phyloP scores from a whole-genome alignment of 2,329 filamentous ascomycete genomes.

The Coniochaeta pulveracea region DNA sequence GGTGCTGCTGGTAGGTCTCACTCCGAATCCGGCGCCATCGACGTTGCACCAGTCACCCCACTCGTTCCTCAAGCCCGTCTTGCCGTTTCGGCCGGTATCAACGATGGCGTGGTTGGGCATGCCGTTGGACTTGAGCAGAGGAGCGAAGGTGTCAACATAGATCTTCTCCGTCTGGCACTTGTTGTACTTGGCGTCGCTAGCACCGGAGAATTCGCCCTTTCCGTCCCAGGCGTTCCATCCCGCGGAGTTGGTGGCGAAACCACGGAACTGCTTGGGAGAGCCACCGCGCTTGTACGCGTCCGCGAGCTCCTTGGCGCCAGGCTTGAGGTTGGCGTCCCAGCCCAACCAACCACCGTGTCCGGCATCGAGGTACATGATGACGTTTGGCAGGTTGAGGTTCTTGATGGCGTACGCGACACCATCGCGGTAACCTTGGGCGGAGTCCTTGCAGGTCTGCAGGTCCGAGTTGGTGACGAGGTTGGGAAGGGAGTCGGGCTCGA shows the following conservation, averaged over 20 bases:
- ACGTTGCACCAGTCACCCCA: slow-evolving; percentile 43
- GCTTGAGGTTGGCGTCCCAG: slow-evolving; percentile 44
- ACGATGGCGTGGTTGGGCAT: slow-evolving; percentile 30
- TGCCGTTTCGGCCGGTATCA: slow-evolving; percentile 28
- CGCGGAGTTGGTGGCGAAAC: slow-evolving; percentile 26
- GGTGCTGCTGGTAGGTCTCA: slow-evolving; percentile 44
- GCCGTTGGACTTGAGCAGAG: slow-evolving; percentile 23
- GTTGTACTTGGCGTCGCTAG: slow-evolving; percentile 29
- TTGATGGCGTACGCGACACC: slow-evolving; percentile 43
- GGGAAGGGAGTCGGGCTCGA: slow-evolving; percentile 51
- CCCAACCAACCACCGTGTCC: slow-evolving; percentile 55
- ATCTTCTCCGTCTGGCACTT: slow-evolving; percentile 28
- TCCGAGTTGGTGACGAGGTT: slow-evolving; percentile 51
- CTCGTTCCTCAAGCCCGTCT: slow-evolving; percentile 27
- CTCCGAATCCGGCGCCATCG: slow-evolving; percentile 47
- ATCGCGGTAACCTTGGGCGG: slow-evolving; percentile 41
- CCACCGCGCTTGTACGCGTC: slow-evolving; percentile 24
- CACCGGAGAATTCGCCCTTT: slow-evolving; percentile 27
- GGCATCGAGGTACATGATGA: slow-evolving; percentile 52
- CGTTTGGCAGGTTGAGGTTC: slow-evolving; percentile 47
- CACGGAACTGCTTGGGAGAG: slow-evolving; percentile 24
- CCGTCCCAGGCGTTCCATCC: slow-evolving; percentile 28
- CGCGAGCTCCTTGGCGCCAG: slow-evolving; percentile 26
- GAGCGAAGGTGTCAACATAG: slow-evolving; percentile 28
- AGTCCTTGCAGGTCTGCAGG: slow-evolving; percentile 40